Evolutionary conservation across 208 protist genomes (phyloP), one percentile per base, ranked within the genome.

Genomic region (Strigomonas culicis): DNA sequence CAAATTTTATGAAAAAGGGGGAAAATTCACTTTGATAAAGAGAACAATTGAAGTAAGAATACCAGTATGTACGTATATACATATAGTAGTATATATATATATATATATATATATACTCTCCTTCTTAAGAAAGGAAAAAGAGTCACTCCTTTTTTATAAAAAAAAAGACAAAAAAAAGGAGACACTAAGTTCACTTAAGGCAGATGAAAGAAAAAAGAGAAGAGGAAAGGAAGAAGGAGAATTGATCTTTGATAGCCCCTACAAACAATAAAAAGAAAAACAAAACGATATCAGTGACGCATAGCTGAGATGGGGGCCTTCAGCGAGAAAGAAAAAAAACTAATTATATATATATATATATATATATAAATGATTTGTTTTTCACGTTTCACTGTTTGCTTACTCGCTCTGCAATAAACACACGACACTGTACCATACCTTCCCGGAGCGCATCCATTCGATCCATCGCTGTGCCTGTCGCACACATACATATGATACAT

Each of bases 161-260:
- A 59, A 43, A 25, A 41, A 41, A 17, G 36, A 6, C 34, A 59
- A 72, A 66, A 30, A 43, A 49, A 72, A 62, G 27, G 19, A 25
- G 51, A 64, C 17, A 57, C 15, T 32, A 39, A 39, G 43, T 7
- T 28, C 43, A 50, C 34, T 44, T 10, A 60, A 30, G 19, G 52
- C 30, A 28, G 27, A 36, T 36, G 44, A 0, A 17, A 66, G 28
- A 49, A 4, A 41, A 49, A 59, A n/a, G 55, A 22, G 31, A 28
- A 56, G 22, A 56, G 36, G 24, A 25, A 32, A 39, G 11, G 30
- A 28, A 21, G 57, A 61, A 61, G 21, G 49, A 1, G 19, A 21
- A 27, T 31, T 7, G 22, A 41, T 6, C 13, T 13, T 13, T 17
- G 13, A 6, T 41, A 13, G 13, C 6, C 8, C 36, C 6, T 17